Percentiles rank a stretch among this genome's conserved stretches.
Conservation (phyloP, 768 basidiomycete genomes). For the Tulasnella sp. region DNA sequence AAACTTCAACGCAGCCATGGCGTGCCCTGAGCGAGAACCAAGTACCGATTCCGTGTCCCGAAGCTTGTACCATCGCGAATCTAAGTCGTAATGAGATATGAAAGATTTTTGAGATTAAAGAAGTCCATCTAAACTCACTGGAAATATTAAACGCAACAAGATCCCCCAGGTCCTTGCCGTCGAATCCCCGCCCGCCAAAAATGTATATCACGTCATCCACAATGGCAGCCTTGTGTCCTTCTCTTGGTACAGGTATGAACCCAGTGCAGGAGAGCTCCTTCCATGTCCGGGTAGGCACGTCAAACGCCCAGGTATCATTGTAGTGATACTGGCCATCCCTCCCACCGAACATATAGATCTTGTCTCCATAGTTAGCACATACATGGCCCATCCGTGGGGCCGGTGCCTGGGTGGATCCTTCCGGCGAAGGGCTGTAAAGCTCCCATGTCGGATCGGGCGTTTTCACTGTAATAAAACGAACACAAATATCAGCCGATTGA, state of each 20-base stretch:
- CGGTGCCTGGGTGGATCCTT: conserved; percentile 37
- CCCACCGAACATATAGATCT: conserved; percentile 90
- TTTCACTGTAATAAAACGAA: conserved; percentile 52
- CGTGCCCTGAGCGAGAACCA: conserved; percentile 84
- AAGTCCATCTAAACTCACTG: conserved; percentile 51
- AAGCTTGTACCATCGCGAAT: conserved; percentile 99
- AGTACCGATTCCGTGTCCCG: conserved; percentile 99
- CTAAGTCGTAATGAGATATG: conserved; percentile 36
- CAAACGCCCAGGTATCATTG: conserved; percentile 97
- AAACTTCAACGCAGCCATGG: conserved; percentile 89
- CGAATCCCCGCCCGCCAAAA: conserved; percentile 93
- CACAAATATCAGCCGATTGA: neutral
- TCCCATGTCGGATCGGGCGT: conserved; percentile 76
- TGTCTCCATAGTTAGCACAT: conserved; percentile 71
- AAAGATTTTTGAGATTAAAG: neutral
- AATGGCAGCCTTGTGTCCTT: conserved; percentile 91
- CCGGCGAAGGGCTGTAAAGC: conserved; percentile 42
- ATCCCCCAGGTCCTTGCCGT: conserved; percentile 91
- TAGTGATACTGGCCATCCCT: conserved; percentile 99
- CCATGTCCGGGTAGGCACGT: conserved; percentile 72
- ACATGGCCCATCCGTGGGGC: conserved; percentile 88
- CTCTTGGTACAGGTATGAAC: conserved; percentile 88
- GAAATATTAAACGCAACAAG: conserved; percentile 94
- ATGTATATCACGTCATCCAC: conserved; percentile 97
- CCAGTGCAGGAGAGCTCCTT: conserved; percentile 91